These are phyloP conservation scores for Peronospora farinosa DNA, from an alignment of 352 stramenopile genomes.

Conservation along the genomic window DNA sequence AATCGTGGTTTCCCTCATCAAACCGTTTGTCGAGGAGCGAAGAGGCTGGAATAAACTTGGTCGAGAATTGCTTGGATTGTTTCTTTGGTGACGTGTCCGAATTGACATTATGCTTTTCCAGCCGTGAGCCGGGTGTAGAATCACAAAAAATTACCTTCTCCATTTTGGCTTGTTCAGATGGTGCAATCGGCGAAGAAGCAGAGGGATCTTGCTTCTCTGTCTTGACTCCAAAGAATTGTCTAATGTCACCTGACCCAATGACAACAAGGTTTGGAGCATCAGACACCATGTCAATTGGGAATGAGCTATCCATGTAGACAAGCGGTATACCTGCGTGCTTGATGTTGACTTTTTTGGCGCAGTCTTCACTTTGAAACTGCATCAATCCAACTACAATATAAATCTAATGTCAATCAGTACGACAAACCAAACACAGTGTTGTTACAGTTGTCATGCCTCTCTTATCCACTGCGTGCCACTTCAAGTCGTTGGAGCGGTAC, in stretches of 20 bases:
- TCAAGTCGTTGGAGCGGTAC: conserved; percentile 49
- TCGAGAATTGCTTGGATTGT: conserved; percentile 18
- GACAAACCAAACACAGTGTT: not conserved
- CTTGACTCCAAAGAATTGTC: conserved; percentile 54
- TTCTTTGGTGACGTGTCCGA: conserved; percentile 8
- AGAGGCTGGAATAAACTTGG: conserved; percentile 40
- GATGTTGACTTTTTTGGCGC: conserved; percentile 67
- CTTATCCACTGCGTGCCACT: conserved; percentile 75
- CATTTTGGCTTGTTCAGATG: conserved; percentile 7
- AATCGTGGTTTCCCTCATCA: conserved; percentile 5
- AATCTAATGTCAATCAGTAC: not conserved
- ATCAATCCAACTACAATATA: conserved; percentile 52
- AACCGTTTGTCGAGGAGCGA: conserved; percentile 40
- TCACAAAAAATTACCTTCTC: conserved; percentile 1
- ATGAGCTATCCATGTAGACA: not conserved
- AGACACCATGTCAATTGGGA: not conserved
- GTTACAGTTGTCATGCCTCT: conserved; percentile 29
- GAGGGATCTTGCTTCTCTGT: conserved; percentile 25
- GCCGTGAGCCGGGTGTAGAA: not conserved
- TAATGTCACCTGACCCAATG: conserved; percentile 49
- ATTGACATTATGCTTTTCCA: conserved; percentile 11
- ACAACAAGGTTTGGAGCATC: not conserved
- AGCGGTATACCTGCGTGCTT: conserved; percentile 49
- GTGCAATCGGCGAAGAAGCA: not conserved
- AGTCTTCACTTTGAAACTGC: conserved; percentile 71